Conservation (phyloP, 441 rosid species). For the Brassica hybrid region DNA sequence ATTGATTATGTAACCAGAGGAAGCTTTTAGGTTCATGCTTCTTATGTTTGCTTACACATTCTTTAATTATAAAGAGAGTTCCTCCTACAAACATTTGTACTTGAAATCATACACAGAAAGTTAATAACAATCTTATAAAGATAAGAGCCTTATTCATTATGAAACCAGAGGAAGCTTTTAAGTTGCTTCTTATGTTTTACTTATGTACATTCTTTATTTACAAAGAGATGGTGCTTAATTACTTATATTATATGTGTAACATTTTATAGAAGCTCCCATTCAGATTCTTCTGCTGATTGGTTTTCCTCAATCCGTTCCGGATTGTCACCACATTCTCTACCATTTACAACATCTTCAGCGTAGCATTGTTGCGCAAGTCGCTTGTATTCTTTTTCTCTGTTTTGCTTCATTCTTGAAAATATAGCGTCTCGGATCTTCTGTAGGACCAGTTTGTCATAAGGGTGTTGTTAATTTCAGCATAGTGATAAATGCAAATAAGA, state of each 20-base stretch:
- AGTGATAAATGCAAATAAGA: conserved; percentile 2
- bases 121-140: background rate
- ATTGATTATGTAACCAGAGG: conserved; percentile 15
- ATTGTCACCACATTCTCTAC: conserved; percentile 34
- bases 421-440: conserved; percentile 64
- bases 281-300: too few relatives aligned
- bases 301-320: conserved; percentile 26
- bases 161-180: background rate
- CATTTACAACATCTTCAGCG: conserved; percentile 45
- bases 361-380: conserved; percentile 55
- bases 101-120: conserved; percentile 7
- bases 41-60: conserved; percentile 27
- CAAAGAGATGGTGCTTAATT: background rate
- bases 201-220: conserved; percentile 18
- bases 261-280: conserved; percentile 68
- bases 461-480: conserved; percentile 9
- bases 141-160: background rate
- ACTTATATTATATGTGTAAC: conserved; percentile 1
- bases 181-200: background rate
- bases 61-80: conserved; percentile 10
- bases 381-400: conserved; percentile 68
- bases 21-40: conserved; percentile 23
- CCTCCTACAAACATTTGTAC: conserved; percentile 13
- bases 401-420: conserved; percentile 59
- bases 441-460: conserved; percentile 32